Conservation (phyloP, 2,329 filamentous ascomycete genomes). For the Aurifilum marmelostoma region DNA sequence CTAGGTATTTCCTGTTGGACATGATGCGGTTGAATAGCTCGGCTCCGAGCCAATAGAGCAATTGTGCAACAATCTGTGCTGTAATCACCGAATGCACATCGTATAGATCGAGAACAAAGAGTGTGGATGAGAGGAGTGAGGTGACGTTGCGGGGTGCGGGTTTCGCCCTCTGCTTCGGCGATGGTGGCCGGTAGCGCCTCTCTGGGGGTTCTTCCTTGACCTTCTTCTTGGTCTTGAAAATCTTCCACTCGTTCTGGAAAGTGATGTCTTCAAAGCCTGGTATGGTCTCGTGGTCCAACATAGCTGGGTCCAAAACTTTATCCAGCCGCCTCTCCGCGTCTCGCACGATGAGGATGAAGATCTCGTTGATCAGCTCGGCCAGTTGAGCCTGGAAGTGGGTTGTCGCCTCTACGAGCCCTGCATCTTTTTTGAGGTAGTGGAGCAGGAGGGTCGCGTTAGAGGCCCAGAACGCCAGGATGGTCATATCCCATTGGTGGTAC, state of each 20-base stretch:
- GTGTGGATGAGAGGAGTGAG: slow-evolving; percentile 88
- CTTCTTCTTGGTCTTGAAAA: slow-evolving; percentile 90
- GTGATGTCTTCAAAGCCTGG: slow-evolving; percentile 95
- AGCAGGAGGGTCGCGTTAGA: slow-evolving; percentile 95
- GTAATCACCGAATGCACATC: slow-evolving; percentile 97
- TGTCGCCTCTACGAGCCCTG: slow-evolving; percentile 77
- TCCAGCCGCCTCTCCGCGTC: slow-evolving; percentile 96
- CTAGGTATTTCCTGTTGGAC: slow-evolving; percentile 92
- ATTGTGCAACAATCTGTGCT: slow-evolving; percentile 85
- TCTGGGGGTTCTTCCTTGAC: slow-evolving; percentile 88
- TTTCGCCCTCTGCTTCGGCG: slow-evolving; percentile 89
- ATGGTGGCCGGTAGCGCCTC: slow-evolving; percentile 89
- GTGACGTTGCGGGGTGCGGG: slow-evolving; percentile 93
- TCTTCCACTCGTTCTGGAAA: slow-evolving; percentile 98
- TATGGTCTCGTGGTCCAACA: slow-evolving; percentile 98
- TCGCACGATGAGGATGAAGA: slow-evolving; percentile 95
- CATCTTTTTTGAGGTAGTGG: slow-evolving; percentile 95
- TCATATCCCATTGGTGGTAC: slow-evolving; percentile 98
- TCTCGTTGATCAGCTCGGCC: slow-evolving; percentile 94
- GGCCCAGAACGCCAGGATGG: slow-evolving; percentile 97
- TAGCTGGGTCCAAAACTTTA: slow-evolving; percentile 88
- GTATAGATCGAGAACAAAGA: slow-evolving; percentile 98
- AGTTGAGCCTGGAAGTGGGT: slow-evolving; percentile 90
- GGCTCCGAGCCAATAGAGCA: slow-evolving; percentile 94
- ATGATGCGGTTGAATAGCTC: slow-evolving; percentile 98